Evolutionary conservation across 176 grass and related monocot genomes (phyloP).

Genomic region (Phyllostachys edulis): DNA sequence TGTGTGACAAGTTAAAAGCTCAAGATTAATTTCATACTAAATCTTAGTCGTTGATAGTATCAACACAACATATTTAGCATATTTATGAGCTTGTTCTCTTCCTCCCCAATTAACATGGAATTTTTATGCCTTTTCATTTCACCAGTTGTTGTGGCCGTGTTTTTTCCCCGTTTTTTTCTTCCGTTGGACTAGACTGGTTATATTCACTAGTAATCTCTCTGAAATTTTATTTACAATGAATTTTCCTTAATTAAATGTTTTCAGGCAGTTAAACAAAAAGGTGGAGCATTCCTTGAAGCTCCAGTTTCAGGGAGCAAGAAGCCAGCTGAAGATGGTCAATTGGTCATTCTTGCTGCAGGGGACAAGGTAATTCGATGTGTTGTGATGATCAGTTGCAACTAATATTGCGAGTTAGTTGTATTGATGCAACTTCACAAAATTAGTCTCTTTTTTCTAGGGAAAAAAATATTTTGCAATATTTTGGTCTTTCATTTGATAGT

Average conservation of each 20-base stretch:
- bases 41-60: slow-evolving; percentile 3
- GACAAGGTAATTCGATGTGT: slow-evolving; percentile 61
- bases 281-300: slow-evolving; percentile 87
- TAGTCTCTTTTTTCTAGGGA: neutral
- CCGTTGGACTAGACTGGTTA: neutral
- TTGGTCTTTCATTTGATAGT: neutral
- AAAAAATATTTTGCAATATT: neutral
- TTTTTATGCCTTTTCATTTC: neutral
- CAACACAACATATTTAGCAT: neutral
- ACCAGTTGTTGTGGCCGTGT: neutral
- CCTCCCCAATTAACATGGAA: neutral
- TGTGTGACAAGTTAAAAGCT: neutral
- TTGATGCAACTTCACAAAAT: neutral
- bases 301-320: slow-evolving; percentile 99
- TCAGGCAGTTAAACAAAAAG: slow-evolving; percentile 73
- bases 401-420: neutral
- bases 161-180: neutral
- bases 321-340: slow-evolving; percentile 97
- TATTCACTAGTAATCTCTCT: neutral
- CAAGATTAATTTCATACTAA: neutral
- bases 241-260: slow-evolving; percentile 30
- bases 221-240: slow-evolving; percentile 8
- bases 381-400: neutral
- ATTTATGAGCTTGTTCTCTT: neutral
- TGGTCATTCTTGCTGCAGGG: slow-evolving; percentile 98